phyloP scores from a whole-genome alignment of 768 basidiomycete species.

The Vararia minispora region DNA sequence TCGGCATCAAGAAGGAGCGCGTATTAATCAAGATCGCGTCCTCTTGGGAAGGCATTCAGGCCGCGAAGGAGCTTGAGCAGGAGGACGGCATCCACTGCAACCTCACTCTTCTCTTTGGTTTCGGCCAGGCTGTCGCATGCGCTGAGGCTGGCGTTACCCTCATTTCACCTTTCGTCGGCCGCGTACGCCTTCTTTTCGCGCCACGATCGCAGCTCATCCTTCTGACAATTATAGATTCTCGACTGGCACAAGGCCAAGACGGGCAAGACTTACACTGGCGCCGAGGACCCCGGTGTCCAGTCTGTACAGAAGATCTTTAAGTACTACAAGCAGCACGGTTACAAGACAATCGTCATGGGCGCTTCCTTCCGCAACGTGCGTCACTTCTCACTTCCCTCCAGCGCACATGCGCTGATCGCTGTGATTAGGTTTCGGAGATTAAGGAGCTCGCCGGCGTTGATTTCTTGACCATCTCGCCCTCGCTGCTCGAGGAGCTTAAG shows the following conservation, averaged over 20 bases:
- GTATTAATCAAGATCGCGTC: constrained; percentile 99
- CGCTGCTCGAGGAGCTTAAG: constrained; percentile 88
- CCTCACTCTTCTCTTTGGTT: constrained; percentile 97
- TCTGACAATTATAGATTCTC: constrained; percentile 54
- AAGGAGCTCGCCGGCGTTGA: constrained; percentile 92
- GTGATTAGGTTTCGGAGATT: constrained; percentile 72
- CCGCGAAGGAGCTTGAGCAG: constrained; percentile 88
- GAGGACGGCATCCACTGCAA: constrained; percentile 97
- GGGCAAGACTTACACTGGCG: constrained; percentile 82
- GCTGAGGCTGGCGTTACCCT: constrained; percentile 97
- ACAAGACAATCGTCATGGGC: constrained; percentile 99
- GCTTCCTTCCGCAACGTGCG: constrained; percentile 97
- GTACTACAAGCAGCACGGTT: constrained; percentile 98
- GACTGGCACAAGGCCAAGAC: constrained; percentile 96
- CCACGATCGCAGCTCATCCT: no score
- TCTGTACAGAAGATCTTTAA: constrained; percentile 97
- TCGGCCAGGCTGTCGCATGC: constrained; percentile 96
- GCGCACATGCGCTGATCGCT: not conserved
- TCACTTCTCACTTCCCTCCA: constrained; percentile 6
- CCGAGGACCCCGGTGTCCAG: constrained; percentile 90
- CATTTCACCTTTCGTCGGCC: constrained; percentile 98
- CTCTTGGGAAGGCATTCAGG: constrained; percentile 99
- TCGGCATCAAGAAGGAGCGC: constrained; percentile 89
- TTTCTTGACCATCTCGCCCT: constrained; percentile 91
- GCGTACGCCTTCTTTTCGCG: constrained; percentile 53